A percentile compares a stretch with the other conserved stretches of the same genome.
Evolutionary conservation across 306 rosid genomes (phyloP).

Genomic region (Vigna nakashimae): DNA sequence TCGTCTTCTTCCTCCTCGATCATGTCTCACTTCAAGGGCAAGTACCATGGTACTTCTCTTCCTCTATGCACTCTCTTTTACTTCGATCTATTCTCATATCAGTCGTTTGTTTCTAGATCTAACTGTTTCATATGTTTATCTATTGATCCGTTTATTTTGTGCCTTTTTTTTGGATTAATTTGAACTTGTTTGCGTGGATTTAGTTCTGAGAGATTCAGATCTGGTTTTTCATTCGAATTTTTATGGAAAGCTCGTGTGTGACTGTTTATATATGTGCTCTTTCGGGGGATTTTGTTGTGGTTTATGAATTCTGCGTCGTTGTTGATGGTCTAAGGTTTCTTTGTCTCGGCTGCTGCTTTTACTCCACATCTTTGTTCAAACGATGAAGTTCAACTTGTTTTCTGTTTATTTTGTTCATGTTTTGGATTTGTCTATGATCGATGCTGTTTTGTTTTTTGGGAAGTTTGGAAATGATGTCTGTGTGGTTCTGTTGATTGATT

Average conservation of each 20-base stretch:
- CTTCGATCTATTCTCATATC: background rate
- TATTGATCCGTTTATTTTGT: background rate
- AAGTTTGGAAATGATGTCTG: background rate
- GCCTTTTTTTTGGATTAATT: background rate
- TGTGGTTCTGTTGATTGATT: background rate
- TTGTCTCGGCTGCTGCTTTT: background rate
- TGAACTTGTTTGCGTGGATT: background rate
- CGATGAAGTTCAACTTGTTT: background rate
- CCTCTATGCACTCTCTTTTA: background rate
- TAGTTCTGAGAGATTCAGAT: conserved; percentile 27
- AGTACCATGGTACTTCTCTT: conserved; percentile 45
- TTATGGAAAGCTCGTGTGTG: background rate
- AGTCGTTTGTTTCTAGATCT: background rate
- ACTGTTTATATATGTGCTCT: background rate
- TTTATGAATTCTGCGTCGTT: conserved; percentile 16
- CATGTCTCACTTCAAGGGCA: conserved; percentile 55
- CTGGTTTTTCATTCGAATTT: background rate
- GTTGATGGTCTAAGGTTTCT: background rate
- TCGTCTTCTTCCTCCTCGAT: background rate
- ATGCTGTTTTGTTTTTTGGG: background rate
- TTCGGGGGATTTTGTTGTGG: background rate
- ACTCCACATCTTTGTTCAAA: background rate
- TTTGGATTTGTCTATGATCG: background rate
- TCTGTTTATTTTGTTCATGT: background rate
- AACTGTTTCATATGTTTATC: background rate